These are phyloP conservation scores for Fusarium cyanostomum DNA, from an alignment of 2,329 filamentous ascomycete genomes.

Conservation along the genomic window DNA sequence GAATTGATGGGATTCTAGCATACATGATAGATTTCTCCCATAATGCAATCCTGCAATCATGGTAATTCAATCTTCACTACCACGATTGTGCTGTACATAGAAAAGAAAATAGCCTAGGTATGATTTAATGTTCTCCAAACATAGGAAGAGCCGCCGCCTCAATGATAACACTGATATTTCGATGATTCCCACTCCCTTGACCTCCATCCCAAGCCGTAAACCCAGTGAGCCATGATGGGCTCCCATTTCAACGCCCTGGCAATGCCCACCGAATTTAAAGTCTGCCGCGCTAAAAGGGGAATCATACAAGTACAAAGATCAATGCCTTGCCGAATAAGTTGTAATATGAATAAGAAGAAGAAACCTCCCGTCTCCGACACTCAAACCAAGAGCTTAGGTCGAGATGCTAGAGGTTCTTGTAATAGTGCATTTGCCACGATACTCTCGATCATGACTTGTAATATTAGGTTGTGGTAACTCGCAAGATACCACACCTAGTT, in stretches of 20 bases:
- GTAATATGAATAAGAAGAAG: not conserved
- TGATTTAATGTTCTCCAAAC: constrained; percentile 19
- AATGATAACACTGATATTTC: constrained; percentile 5
- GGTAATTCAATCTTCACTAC: constrained; percentile 16
- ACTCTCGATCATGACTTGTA: constrained; percentile 1
- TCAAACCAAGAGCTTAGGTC: not conserved
- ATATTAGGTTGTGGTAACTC: not conserved
- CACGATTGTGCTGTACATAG: constrained; percentile 5
- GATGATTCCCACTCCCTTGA: constrained; percentile 3
- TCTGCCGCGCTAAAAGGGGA: constrained; percentile 25
- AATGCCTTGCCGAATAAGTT: constrained; percentile 11
- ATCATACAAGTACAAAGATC: constrained; percentile 34
- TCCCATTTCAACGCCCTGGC: constrained; percentile 37
- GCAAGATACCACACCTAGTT: not conserved
- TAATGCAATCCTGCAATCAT: not conserved
- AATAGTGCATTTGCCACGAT: constrained; percentile 1
- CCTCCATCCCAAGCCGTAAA: not conserved
- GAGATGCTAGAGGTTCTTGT: not conserved
- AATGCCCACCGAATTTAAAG: constrained; percentile 30
- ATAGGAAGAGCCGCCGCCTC: constrained; percentile 11
- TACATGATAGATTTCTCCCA: too few species aligned
- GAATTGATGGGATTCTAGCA: too few species aligned
- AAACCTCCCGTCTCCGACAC: not conserved
- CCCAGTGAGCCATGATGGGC: constrained; percentile 5
- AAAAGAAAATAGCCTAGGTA: constrained; percentile 8